Conservation (phyloP, 371 early-diverging fungal genomes). For the Mortierella sp. region DNA sequence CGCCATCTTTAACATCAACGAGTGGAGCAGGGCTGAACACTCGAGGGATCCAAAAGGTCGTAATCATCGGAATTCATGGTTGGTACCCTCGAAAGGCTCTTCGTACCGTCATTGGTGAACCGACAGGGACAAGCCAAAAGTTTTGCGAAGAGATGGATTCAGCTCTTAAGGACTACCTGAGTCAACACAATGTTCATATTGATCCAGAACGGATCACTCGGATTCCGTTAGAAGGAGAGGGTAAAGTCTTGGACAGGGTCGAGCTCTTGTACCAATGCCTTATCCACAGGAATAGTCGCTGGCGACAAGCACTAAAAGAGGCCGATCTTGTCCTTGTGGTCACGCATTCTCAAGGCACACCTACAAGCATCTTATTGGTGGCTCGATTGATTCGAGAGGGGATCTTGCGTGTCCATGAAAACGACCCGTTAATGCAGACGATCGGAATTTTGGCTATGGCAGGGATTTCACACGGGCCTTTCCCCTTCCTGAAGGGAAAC, state of each 20-base stretch:
- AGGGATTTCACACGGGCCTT: conserved; percentile 91
- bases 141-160: conserved; percentile 89
- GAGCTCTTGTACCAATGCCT: conserved; percentile 74
- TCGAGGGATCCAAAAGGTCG: conserved; percentile 57
- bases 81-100: conserved; percentile 86
- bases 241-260: conserved; percentile 87
- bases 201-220: conserved; percentile 67
- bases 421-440: conserved; percentile 67
- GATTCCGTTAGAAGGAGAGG: conserved; percentile 92
- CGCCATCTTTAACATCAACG: conserved; percentile 10
- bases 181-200: conserved; percentile 62
- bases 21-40: conserved; percentile 17
- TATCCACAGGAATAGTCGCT: conserved; percentile 52
- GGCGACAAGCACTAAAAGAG: conserved; percentile 57
- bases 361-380: conserved; percentile 83
- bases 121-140: conserved; percentile 88
- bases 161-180: conserved; percentile 68
- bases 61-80: conserved; percentile 85
- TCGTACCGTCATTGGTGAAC: conserved; percentile 86
- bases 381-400: conserved; percentile 73
- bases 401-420: conserved; percentile 54
- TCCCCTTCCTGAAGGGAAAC: conserved; percentile 82
- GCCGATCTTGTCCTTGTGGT: conserved; percentile 89
- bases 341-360: conserved; percentile 93
- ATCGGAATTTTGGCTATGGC: conserved; percentile 91